Percentiles rank a stretch among this genome's conserved stretches.
Evolutionary conservation across 192 early-diverging fungal species (phyloP).

Genomic region (Backusella australiensis): DNA sequence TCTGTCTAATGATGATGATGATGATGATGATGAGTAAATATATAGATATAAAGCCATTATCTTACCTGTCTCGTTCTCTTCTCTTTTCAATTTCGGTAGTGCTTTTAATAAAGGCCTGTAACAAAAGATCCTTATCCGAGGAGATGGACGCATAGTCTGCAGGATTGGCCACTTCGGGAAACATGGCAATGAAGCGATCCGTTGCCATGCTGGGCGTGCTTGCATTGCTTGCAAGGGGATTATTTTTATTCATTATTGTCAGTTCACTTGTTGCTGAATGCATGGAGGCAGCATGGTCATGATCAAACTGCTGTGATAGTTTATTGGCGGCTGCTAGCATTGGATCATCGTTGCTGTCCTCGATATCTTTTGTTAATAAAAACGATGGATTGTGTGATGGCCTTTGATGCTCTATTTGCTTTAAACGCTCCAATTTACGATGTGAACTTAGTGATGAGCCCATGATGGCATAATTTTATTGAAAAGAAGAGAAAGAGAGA

Average conservation of each 20-base stretch:
- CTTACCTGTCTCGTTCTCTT: conserved; percentile 10
- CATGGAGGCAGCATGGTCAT: neutral
- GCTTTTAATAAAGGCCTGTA: neutral
- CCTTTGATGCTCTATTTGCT: neutral
- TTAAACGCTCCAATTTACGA: neutral
- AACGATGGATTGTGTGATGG: neutral
- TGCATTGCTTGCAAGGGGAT: neutral
- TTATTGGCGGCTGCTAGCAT: neutral
- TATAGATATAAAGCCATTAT: neutral
- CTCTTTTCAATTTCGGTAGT: neutral
- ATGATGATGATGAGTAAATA: neutral
- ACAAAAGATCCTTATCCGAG: neutral
- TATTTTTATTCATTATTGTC: neutral
- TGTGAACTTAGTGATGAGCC: neutral
- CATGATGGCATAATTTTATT: neutral
- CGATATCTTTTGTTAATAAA: neutral
- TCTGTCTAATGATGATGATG: neutral
- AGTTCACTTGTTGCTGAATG: neutral
- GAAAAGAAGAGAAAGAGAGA: neutral
- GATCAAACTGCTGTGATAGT: neutral
- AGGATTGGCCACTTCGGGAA: neutral
- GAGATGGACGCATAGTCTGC: too few relatives aligned
- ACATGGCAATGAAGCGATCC: neutral
- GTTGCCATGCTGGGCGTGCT: neutral
- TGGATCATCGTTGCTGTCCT: neutral